These are phyloP conservation scores for Arachis stenosperma DNA, from an alignment of 306 rosid genomes.

Conservation along the genomic window DNA sequence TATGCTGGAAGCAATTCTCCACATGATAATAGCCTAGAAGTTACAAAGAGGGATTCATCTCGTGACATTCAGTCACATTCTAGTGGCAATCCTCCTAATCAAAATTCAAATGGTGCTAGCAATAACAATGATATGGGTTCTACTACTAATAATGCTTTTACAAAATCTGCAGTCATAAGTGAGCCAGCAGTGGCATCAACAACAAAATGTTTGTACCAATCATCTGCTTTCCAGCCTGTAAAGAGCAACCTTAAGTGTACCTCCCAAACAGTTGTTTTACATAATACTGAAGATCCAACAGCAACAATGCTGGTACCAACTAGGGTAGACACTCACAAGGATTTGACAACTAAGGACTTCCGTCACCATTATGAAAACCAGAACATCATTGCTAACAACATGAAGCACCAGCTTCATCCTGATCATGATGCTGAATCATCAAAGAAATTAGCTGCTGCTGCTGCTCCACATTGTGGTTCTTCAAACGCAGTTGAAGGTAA, in stretches of 20 bases:
- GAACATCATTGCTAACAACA: conserved; percentile 42
- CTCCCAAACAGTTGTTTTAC: conserved; percentile 50
- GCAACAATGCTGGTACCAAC: conserved; percentile 51
- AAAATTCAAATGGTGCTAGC: conserved; percentile 68
- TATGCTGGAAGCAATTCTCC: conserved; percentile 73
- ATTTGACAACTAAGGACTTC: conserved; percentile 51
- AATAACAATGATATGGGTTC: conserved; percentile 79
- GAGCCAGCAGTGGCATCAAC: conserved; percentile 57
- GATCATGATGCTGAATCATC: conserved; percentile 55
- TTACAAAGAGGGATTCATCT: conserved; percentile 55
- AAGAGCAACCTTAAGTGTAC: conserved; percentile 49
- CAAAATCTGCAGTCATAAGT: conserved; percentile 53
- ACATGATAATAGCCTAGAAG: conserved; percentile 52
- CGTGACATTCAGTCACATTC: conserved; percentile 63
- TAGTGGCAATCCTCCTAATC: conserved; percentile 69
- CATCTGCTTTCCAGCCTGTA: conserved; percentile 61
- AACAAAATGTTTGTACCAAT: conserved; percentile 55
- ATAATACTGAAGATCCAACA: conserved; percentile 43
- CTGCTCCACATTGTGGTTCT: conserved; percentile 62
- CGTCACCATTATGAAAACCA: conserved; percentile 46
- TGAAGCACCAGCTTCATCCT: conserved; percentile 47
- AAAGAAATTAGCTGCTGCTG: conserved; percentile 62
- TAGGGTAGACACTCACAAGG: conserved; percentile 48
- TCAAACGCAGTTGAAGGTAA: conserved; percentile 62
- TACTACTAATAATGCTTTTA: conserved; percentile 59